phyloP scores from a whole-genome alignment of 345 rosid species.

The Linum trigynum region DNA sequence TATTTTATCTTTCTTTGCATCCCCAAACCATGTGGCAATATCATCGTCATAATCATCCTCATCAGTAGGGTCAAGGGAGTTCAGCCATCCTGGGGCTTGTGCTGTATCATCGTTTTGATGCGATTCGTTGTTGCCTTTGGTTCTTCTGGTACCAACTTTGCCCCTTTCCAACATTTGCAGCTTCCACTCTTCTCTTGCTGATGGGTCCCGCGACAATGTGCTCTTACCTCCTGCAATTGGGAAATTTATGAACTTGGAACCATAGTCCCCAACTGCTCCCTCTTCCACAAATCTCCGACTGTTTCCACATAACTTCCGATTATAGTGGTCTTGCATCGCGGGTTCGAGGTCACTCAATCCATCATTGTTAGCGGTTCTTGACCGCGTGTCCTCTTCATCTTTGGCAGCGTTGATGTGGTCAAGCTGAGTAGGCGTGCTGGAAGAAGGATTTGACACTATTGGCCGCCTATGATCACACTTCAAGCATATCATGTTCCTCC shows the following conservation, averaged over 20 bases:
- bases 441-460: conserved; percentile 32
- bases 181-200: conserved; percentile 45
- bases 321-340: conserved; percentile 5
- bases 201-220: conserved; percentile 29
- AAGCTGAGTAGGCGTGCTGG: conserved; percentile 13
- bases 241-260: conserved; percentile 34
- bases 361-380: background rate
- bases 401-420: conserved; percentile 8
- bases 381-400: background rate
- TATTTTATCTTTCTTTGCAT: background rate
- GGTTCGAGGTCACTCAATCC: background rate
- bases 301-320: conserved; percentile 16
- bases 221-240: conserved; percentile 57
- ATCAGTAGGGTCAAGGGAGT: conserved; percentile 27
- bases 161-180: conserved; percentile 33
- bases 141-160: conserved; percentile 5
- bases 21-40: conserved; percentile 61
- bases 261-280: conserved; percentile 18
- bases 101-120: conserved; percentile 12
- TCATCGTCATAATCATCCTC: conserved; percentile 67
- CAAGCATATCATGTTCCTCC: conserved; percentile 70
- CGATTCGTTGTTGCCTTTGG: conserved; percentile 16
- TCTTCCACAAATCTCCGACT: conserved; percentile 50
- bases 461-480: conserved; percentile 74
- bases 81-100: conserved; percentile 13